Evolutionary conservation across 257 asterid genomes (phyloP).

Genomic region (Jacaranda mimosifolia): DNA sequence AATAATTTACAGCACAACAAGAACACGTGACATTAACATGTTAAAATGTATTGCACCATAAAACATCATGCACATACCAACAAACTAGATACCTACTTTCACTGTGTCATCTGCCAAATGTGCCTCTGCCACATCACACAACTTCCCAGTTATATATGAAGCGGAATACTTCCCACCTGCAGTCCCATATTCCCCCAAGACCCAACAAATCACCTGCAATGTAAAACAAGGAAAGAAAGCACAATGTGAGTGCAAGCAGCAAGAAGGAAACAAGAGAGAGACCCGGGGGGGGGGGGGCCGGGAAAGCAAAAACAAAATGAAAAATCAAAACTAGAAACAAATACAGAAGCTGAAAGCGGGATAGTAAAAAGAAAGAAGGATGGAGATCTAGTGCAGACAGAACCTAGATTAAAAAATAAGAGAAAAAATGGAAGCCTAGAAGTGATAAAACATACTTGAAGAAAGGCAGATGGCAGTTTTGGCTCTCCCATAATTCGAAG

Average conservation of each 20-base stretch:
- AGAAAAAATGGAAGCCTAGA: constrained; percentile 29
- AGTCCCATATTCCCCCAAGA: constrained; percentile 96
- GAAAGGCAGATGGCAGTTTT: constrained; percentile 93
- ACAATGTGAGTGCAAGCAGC: constrained; percentile 9
- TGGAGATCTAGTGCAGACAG: constrained; percentile 14
- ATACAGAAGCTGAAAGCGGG: constrained; percentile 4
- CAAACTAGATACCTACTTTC: constrained; percentile 62
- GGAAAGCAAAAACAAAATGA: not conserved
- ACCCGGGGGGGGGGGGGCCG: too few species aligned
- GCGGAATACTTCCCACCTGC: constrained; percentile 94
- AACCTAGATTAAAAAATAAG: constrained; percentile 26
- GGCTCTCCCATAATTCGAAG: constrained; percentile 90
- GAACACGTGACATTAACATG: constrained; percentile 11
- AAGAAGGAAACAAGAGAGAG: not conserved
- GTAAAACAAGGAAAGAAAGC: constrained; percentile 29
- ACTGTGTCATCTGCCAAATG: constrained; percentile 91
- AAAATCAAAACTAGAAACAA: not conserved
- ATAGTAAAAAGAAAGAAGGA: constrained; percentile 6
- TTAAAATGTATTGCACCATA: constrained; percentile 22
- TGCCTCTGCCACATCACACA: constrained; percentile 94
- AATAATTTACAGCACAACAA: constrained; percentile 1
- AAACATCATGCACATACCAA: constrained; percentile 8
- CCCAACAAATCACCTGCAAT: constrained; percentile 96
- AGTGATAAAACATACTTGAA: constrained; percentile 66
- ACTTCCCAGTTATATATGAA: constrained; percentile 88